Evolutionary conservation across 805 yeast genomes (phyloP).

Genomic region (Wickerhamiella azyma): DNA sequence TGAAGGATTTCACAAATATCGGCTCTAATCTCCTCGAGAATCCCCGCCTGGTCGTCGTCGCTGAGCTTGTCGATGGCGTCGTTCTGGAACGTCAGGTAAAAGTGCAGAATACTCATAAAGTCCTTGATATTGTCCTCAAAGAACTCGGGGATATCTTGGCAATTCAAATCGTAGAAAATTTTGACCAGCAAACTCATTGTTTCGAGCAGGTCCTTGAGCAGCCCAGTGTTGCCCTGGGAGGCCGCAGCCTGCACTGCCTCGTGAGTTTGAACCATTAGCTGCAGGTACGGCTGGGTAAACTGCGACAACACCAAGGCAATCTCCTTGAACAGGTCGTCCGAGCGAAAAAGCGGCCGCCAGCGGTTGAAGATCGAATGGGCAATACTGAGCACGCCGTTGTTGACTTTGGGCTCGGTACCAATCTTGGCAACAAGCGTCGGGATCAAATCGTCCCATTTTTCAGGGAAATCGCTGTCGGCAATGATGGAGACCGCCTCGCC

Average conservation of each 20-base stretch:
- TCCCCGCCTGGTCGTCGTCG: conserved; percentile 54
- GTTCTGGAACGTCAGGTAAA: conserved; percentile 54
- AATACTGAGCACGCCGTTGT: conserved; percentile 77
- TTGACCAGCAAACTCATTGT: conserved; percentile 51
- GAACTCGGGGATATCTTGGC: conserved; percentile 96
- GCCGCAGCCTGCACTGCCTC: conserved; percentile 35
- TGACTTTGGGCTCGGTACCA: conserved; percentile 35
- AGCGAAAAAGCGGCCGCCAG: conserved; percentile 90
- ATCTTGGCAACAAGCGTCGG: conserved; percentile 50
- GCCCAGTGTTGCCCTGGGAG: conserved; percentile 25
- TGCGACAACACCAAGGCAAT: conserved; percentile 75
- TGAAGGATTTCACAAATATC: conserved; percentile 74
- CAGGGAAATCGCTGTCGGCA: conserved; percentile 94
- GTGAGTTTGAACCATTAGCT: conserved; percentile 53
- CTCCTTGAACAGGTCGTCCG: conserved; percentile 79
- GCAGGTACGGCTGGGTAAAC: conserved; percentile 67
- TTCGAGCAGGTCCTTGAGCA: conserved; percentile 31
- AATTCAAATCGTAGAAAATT: conserved; percentile 83
- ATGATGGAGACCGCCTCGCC: conserved; percentile 88
- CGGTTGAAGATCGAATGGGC: conserved; percentile 92
- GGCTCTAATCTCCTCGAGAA: conserved; percentile 59
- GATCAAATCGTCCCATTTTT: conserved; percentile 61
- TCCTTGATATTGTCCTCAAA: conserved; percentile 76
- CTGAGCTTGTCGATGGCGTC: conserved; percentile 41
- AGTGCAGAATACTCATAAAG: conserved; percentile 73